Evolutionary conservation across 371 early-diverging fungal genomes (phyloP), one percentile per base, ranked within the genome.

Genomic region (Mucor piriformis): DNA sequence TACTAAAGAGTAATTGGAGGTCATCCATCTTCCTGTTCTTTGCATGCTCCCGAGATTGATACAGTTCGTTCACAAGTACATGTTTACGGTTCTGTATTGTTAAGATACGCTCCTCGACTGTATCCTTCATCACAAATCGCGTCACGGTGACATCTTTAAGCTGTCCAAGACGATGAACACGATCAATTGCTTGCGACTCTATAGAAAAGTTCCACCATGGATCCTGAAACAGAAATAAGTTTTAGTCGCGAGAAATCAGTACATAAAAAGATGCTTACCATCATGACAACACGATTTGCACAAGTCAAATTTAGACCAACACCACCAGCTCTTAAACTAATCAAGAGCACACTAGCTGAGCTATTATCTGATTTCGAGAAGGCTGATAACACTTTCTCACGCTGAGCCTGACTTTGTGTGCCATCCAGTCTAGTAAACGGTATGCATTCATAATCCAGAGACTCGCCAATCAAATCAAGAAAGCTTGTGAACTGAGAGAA

Each of bases 291-390:
- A 2, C 89, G 83, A 49, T 68, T 86, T 0, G 95, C 96, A 21
- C 79, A 76, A 0, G 93, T 93, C 61, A 97, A 62, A 63, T 95
- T 95, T 32, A 97, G 71, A 0, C 95, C 97, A 10, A 97, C 91
- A 23, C 95, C 95, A 67, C 88, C 88, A 18, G 95, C 92, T 60
- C 90, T 88, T 34, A 96, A 76, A 63, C 93, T 92, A 53, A 95
- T 85, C 23, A 97, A 72, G 20, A 97, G 70, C 3, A 95, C 86
- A 3, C 63, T 68, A 0, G 77, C 67, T 16, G 66, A 61, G 27
- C 85, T 82, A 7, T 50, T 51, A 1, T 65, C 54, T 20, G 64
- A 40, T 5, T 48, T 53, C 15, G 81, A 73, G 65, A 95, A 93
- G 12, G 63, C 38, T 12, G 76, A 44, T 10, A 92, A 54, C 0